These are phyloP conservation scores for Hanseniaspora pseudoguilliermondii DNA, from an alignment of 805 yeast species.

Conservation along the genomic window DNA sequence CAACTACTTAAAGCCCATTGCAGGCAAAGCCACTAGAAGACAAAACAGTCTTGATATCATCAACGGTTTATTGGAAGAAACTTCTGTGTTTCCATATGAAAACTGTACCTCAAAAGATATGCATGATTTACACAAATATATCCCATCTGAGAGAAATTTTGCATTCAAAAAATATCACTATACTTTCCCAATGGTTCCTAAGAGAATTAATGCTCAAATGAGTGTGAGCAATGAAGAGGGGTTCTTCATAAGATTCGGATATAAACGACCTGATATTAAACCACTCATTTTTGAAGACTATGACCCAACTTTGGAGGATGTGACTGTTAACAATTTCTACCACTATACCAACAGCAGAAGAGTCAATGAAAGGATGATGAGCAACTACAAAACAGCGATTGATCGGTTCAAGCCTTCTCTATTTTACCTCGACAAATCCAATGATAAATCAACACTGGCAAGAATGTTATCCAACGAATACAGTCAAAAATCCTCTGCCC, in stretches of 20 bases:
- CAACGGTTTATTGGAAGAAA: not conserved
- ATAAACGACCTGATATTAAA: conserved; percentile 1
- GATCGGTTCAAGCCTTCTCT: conserved; percentile 7
- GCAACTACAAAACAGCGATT: not conserved
- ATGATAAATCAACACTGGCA: not conserved
- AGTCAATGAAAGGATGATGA: not conserved
- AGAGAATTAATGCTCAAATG: not conserved
- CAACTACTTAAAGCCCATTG: not conserved
- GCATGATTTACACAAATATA: not conserved
- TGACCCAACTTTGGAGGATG: not conserved
- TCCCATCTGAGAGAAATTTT: not conserved
- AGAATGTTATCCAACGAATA: not conserved
- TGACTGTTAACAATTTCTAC: not conserved
- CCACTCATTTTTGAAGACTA: not conserved
- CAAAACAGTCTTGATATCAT: not conserved
- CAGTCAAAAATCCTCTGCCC: not conserved
- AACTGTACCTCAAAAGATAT: not conserved
- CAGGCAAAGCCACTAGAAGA: not conserved
- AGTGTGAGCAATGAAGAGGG: conserved; percentile 3
- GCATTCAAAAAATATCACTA: conserved; percentile 8
- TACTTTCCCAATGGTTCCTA: conserved; percentile 5
- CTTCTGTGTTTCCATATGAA: conserved; percentile 1
- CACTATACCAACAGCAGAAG: conserved; percentile 8
- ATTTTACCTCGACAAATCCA: conserved; percentile 4
- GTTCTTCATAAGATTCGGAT: conserved; percentile 10